Evolutionary conservation across 2,329 filamentous ascomycete species (phyloP).

Genomic region (Cladosporium sp.): DNA sequence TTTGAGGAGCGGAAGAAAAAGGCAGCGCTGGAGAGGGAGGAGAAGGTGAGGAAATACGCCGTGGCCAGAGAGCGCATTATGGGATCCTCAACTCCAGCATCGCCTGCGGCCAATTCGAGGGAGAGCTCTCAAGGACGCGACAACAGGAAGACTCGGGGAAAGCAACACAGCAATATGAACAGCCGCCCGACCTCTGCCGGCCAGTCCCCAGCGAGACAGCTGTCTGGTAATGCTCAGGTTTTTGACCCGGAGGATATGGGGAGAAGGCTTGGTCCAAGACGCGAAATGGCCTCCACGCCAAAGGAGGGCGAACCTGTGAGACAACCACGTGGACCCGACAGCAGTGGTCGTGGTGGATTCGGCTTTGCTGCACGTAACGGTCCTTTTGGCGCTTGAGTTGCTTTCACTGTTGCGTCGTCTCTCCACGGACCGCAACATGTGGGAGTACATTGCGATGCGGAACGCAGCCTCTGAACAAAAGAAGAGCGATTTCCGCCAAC

Average conservation of each 20-base stretch:
- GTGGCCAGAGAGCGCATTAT: conserved; percentile 87
- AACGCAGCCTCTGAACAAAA: not conserved
- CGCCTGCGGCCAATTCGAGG: conserved; percentile 27
- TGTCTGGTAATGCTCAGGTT: conserved; percentile 55
- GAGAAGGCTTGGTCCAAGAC: conserved; percentile 54
- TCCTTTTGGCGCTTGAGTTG: conserved; percentile 12
- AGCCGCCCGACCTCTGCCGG: conserved; percentile 39
- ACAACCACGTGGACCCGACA: conserved; percentile 75
- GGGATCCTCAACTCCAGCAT: conserved; percentile 55
- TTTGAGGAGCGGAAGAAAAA: conserved; percentile 77
- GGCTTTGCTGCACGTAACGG: conserved; percentile 37
- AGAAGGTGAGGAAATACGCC: conserved; percentile 88
- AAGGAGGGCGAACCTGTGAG: conserved; percentile 70
- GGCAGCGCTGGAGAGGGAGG: conserved; percentile 77
- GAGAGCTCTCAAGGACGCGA: conserved; percentile 37
- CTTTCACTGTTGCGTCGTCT: not conserved
- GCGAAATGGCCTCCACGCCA: conserved; percentile 46
- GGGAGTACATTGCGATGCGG: not conserved
- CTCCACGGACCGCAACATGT: not conserved
- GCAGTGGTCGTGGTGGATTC: conserved; percentile 74
- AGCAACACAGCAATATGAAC: conserved; percentile 40
- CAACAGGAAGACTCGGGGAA: conserved; percentile 28
- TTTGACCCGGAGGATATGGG: conserved; percentile 75
- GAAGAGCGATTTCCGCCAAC: not conserved
- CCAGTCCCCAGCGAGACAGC: conserved; percentile 40